A percentile compares a stretch with the other conserved stretches of the same genome.
These are phyloP conservation scores for Ascosphaera pollenicola DNA, from an alignment of 2,329 filamentous ascomycete species.

Conservation along the genomic window DNA sequence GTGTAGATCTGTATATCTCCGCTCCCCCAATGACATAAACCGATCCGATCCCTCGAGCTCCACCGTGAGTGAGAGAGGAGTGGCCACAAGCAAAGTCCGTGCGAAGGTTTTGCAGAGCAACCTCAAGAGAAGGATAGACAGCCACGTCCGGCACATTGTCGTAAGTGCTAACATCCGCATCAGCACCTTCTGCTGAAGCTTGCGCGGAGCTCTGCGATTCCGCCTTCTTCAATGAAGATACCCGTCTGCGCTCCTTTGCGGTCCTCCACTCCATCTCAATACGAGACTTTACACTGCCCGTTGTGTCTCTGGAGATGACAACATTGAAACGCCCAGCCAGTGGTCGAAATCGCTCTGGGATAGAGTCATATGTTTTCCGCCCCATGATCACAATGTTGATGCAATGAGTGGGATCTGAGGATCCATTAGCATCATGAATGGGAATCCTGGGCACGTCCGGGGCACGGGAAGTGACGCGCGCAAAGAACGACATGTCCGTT, in stretches of 20 bases:
- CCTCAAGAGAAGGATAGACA: constrained; percentile 34
- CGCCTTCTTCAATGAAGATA: constrained; percentile 7
- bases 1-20: constrained; percentile 56
- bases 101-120: constrained; percentile 27
- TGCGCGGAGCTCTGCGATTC: constrained; percentile 3
- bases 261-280: constrained; percentile 16
- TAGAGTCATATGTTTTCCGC: constrained; percentile 87
- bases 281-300: constrained; percentile 10
- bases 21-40: constrained; percentile 81
- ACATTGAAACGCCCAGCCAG: constrained; percentile 63
- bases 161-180: constrained; percentile 1
- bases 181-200: constrained; percentile 1
- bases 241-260: constrained; percentile 10
- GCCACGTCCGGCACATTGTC: constrained; percentile 19
- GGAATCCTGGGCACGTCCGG: constrained; percentile 6
- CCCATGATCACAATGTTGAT: constrained; percentile 83
- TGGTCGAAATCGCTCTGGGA: constrained; percentile 58
- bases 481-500: constrained; percentile 90
- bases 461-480: constrained; percentile 56
- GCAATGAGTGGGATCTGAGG: constrained; percentile 3
- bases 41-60: constrained; percentile 23
- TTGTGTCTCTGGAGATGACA: constrained; percentile 39
- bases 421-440: constrained; percentile 12
- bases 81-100: constrained; percentile 3
- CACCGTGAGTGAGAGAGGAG: constrained; percentile 2